Conservation (phyloP, 2,329 filamentous ascomycete genomes). For the Alternaria sp. region DNA sequence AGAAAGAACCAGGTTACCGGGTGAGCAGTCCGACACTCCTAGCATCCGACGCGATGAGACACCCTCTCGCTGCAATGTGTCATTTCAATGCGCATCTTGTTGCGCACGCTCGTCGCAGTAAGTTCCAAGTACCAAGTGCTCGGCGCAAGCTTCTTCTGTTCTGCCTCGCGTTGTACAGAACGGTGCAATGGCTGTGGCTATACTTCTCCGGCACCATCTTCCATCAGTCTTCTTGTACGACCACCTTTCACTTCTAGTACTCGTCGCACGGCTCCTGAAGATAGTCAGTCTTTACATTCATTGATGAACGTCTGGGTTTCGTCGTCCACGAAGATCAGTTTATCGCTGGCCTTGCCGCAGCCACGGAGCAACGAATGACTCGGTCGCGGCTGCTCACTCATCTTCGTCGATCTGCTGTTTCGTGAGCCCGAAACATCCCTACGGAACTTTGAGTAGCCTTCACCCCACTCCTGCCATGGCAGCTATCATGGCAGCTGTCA, state of each 20-base stretch:
- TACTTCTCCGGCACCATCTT: neutral
- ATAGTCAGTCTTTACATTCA: neutral
- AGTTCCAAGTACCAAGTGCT: neutral
- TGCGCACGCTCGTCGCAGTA: neutral
- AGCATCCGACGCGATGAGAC: neutral
- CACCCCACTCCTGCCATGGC: neutral
- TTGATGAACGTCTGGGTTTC: neutral
- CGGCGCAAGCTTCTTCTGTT: neutral
- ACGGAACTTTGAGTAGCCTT: neutral
- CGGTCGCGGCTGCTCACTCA: neutral
- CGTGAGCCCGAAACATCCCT: neutral
- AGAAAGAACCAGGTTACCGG: neutral
- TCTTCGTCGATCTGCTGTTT: neutral
- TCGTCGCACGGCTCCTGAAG: neutral
- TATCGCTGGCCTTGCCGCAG: neutral
- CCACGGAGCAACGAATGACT: neutral
- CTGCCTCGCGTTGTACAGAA: neutral
- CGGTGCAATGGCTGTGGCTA: neutral
- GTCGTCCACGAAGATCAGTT: neutral
- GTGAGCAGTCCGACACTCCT: neutral
- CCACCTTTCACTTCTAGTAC: neutral
- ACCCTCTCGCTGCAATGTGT: neutral
- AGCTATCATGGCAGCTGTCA: neutral
- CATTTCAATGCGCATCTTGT: neutral
- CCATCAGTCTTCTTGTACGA: neutral